These are phyloP conservation scores for Irineochytrium annulatum DNA, from an alignment of 192 early-diverging fungal genomes.

Conservation along the genomic window DNA sequence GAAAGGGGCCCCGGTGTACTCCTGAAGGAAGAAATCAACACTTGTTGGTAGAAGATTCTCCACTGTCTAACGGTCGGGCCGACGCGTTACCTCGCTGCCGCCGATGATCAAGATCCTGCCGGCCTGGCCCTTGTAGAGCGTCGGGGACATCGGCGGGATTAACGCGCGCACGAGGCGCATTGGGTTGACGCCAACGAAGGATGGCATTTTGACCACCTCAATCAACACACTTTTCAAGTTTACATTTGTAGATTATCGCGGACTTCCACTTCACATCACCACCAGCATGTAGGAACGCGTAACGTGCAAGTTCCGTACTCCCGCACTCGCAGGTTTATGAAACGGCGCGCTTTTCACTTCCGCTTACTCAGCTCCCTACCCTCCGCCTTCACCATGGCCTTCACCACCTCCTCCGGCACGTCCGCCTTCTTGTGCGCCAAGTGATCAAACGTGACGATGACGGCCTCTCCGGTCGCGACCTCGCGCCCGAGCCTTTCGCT, in stretches of 20 bases:
- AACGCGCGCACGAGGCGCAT: conserved; percentile 14
- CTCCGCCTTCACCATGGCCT: conserved; percentile 9
- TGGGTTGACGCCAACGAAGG: too few species aligned
- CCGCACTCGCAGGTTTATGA: too few species aligned
- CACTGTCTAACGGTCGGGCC: too few species aligned
- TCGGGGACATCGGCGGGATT: conserved; percentile 55
- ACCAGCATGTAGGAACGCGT: too few species aligned
- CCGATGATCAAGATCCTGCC: conserved; percentile 72
- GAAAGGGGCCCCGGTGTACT: conserved; percentile 79
- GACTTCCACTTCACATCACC: too few species aligned
- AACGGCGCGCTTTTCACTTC: too few species aligned
- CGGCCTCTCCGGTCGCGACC: conserved; percentile 8
- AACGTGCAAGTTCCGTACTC: too few species aligned
- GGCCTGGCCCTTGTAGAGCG: conserved; percentile 77
- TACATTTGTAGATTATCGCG: too few species aligned
- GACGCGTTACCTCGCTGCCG: conserved; percentile 83
- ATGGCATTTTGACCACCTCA: too few species aligned
- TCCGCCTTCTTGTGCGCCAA: conserved; percentile 5
- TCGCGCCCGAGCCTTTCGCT: not conserved
- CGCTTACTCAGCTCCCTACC: not conserved
- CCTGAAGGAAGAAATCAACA: conserved; percentile 1
- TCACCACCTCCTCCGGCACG: conserved; percentile 14
- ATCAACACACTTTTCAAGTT: too few species aligned
- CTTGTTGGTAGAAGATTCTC: too few species aligned
- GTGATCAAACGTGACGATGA: conserved; percentile 20